Evolutionary conservation across 108 stramenopile genomes (phyloP), one percentile per base, ranked within the genome.

Genomic region (Cyclotella choctawhatcheeana): DNA sequence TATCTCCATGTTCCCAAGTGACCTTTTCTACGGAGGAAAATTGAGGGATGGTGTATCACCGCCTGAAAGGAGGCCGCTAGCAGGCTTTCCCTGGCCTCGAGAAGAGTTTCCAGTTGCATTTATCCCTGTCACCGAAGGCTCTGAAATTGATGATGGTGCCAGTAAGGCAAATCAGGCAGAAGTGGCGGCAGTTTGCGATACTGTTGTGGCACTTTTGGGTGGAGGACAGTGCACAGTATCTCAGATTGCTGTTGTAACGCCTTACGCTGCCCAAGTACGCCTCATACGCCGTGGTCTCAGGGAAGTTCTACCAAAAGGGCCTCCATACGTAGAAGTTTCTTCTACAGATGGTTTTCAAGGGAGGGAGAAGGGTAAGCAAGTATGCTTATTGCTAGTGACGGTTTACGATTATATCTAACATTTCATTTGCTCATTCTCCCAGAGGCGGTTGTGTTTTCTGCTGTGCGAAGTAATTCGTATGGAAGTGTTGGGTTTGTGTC

Each of bases 261-360:
- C 99, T 0, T 99, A 99, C 82, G 97, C 98, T 27, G 99, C 97
- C 12, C 99, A 99, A 85, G 97, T 98, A 40, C 82, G 92, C 30
- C 89, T 97, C 37, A 91, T 96, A 73, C 91, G 94, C 37, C 81
- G 92, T 5, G 69, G 91, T 73, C 84, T 88, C 25, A 76, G 90
- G 26, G 81, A 87, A 37, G 62, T 95, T 32, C 66, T 89, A 20
- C 87, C 83, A 14, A 76, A 76, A 30, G 86, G 89, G 1, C 90
- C 89, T 26, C 89, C 92, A 14, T 88, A 78, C 53, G 84, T 99
- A 26, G 98, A 99, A 72, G 96, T 99, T 2, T 87, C 95, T 2
- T 97, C 98, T 17, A 97, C 98, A 10, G 99, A 99, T 85, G 98
- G 98, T 25, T 99, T 98, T 62, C 99, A 99, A 69, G 99, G 99